Conservation (phyloP, 2,329 filamentous ascomycete species). For the Aspergillus novoparasiticus region DNA sequence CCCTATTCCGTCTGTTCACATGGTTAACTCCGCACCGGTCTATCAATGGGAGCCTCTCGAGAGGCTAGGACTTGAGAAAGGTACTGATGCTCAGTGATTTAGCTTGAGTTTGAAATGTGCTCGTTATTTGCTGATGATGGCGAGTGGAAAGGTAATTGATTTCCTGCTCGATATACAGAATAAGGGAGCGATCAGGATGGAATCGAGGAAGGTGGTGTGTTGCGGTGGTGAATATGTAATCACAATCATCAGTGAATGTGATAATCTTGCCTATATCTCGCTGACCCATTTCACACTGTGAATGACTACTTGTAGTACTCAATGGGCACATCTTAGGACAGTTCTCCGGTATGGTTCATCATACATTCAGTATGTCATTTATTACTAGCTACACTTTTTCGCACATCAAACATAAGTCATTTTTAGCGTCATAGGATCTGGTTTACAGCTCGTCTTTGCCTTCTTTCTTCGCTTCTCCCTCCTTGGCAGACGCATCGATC, state of each 20-base stretch:
- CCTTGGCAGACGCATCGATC: conserved; percentile 12
- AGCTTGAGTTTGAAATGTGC: too few species aligned
- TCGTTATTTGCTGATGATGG: too few species aligned
- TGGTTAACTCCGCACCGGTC: background rate
- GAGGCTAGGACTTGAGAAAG: too few species aligned
- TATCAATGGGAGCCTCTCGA: too few species aligned
- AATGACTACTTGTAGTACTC: background rate
- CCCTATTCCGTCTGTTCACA: background rate
- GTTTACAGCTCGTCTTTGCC: conserved; percentile 34
- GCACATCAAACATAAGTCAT: conserved; percentile 13
- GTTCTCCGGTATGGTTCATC: background rate
- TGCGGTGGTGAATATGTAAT: background rate
- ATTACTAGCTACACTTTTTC: background rate
- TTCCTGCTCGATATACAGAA: too few species aligned
- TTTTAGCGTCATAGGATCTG: conserved; percentile 19
- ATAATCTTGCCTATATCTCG: background rate
- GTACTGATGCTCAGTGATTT: too few species aligned
- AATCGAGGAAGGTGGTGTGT: background rate
- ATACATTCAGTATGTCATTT: background rate
- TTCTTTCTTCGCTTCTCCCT: conserved; percentile 13
- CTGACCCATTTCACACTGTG: background rate
- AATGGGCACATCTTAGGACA: background rate
- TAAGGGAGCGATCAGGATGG: background rate
- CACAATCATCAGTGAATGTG: background rate
- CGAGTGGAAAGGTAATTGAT: too few species aligned